Percentiles rank a stretch among this genome's conserved stretches.
Conservation (phyloP, 2,329 filamentous ascomycete species). For the Lithohypha guttulata region DNA sequence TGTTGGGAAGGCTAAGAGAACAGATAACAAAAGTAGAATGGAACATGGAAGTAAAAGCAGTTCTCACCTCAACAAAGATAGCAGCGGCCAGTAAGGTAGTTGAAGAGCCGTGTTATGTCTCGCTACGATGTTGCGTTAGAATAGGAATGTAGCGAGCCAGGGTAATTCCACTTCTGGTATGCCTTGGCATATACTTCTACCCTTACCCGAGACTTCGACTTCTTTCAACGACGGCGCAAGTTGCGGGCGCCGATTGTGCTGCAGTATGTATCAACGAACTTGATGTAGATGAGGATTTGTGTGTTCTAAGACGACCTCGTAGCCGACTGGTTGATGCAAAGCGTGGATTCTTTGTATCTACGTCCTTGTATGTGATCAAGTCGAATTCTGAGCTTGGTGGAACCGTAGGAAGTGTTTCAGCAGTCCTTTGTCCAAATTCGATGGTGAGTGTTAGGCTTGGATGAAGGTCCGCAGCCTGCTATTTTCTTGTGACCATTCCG, state of each 20-base stretch:
- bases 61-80: neutral
- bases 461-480: neutral
- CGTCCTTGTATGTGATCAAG: too few relatives aligned
- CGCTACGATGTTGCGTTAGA: neutral
- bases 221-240: too few relatives aligned
- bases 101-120: neutral
- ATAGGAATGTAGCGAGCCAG: constrained; percentile 3
- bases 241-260: too few relatives aligned
- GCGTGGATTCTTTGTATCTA: too few relatives aligned
- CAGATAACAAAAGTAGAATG: neutral
- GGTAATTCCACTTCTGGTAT: constrained; percentile 6
- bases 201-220: constrained; percentile 6
- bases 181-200: constrained; percentile 1
- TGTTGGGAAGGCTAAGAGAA: too few relatives aligned
- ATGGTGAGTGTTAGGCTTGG: neutral
- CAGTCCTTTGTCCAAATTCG: constrained; percentile 3
- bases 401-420: constrained; percentile 4
- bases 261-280: too few relatives aligned
- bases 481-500: constrained; percentile 1
- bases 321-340: too few relatives aligned
- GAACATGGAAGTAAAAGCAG: neutral
- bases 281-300: too few relatives aligned
- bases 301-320: too few relatives aligned
- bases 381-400: too few relatives aligned
- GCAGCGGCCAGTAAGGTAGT: neutral